Conservation (phyloP, 805 yeast species). For the Yarrowia hollandica region DNA sequence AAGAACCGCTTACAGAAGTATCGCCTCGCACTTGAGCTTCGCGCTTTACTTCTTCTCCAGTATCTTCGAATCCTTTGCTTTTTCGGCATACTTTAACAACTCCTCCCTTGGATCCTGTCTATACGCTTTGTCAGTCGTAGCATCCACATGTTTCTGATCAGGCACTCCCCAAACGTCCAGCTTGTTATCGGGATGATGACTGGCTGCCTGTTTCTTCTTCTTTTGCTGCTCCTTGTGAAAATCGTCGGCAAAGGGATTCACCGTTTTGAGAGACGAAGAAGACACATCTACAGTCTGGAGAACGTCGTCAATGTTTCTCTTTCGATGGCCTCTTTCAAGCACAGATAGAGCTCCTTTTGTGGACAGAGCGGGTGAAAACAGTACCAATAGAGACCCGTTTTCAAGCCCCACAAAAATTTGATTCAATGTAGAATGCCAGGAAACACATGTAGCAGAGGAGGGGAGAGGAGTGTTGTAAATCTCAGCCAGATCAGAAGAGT, state of each 20-base stretch:
- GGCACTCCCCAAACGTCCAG: constrained; percentile 37
- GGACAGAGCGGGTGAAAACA: constrained; percentile 39
- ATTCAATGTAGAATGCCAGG: constrained; percentile 39
- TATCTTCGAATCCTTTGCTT: constrained; percentile 33
- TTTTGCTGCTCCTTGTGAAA: constrained; percentile 28
- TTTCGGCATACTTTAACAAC: constrained; percentile 39
- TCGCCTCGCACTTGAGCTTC: too few species aligned
- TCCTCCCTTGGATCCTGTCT: constrained; percentile 43
- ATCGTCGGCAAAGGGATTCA: constrained; percentile 38
- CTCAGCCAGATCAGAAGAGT: constrained; percentile 38
- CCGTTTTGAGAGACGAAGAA: constrained; percentile 21
- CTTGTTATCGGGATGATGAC: constrained; percentile 33
- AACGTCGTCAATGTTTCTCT: constrained; percentile 41
- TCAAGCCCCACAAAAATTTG: constrained; percentile 40
- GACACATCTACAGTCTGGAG: constrained; percentile 36
- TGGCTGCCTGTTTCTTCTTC: constrained; percentile 23
- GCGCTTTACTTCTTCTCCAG: not conserved
- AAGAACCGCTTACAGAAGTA: too few species aligned
- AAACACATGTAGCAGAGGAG: constrained; percentile 30
- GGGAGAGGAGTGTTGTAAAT: constrained; percentile 29
- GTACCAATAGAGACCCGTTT: constrained; percentile 36
- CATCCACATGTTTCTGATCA: constrained; percentile 33
- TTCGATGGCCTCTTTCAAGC: constrained; percentile 36
- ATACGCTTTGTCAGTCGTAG: constrained; percentile 31
- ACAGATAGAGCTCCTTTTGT: constrained; percentile 38